phyloP scores from a whole-genome alignment of 208 protist species.

The Acanthamoeba lenticulata region DNA sequence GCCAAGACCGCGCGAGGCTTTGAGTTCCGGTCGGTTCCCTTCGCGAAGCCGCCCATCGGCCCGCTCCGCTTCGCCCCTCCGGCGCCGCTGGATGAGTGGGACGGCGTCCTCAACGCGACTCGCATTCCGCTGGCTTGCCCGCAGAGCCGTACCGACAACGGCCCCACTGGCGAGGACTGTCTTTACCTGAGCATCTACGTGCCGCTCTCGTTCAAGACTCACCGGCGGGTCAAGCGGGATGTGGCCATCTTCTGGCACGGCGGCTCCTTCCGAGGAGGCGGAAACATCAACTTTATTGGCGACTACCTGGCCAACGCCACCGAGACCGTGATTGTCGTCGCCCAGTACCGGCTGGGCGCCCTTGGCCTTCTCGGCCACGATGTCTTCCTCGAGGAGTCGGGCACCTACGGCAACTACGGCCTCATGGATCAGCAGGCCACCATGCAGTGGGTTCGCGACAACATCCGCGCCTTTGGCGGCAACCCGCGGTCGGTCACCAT shows the following conservation, averaged over 20 bases:
- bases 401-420: no score
- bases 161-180: not conserved
- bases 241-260: not conserved
- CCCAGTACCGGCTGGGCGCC: slow-evolving; percentile 64
- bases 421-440: slow-evolving; percentile 20
- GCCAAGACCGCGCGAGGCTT: not conserved
- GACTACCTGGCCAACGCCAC: not conserved
- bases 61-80: not conserved
- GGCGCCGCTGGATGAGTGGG: not conserved
- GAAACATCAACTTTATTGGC: not conserved
- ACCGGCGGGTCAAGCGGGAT: not conserved
- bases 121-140: not conserved
- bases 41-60: slow-evolving; percentile 5
- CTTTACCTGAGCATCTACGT: not conserved
- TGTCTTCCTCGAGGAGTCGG: not conserved
- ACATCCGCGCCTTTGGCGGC: slow-evolving; percentile 63
- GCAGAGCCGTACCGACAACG: not conserved
- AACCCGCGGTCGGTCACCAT: not conserved
- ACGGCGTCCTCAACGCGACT: not conserved
- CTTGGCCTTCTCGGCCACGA: slow-evolving; percentile 44
- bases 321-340: not conserved
- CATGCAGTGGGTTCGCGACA: slow-evolving; percentile 37
- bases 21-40: not conserved
- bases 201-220: not conserved
- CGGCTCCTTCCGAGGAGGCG: not conserved